Conservation (phyloP, 1,284 basidiomycete species). For the Apiotrichum montevideense region DNA sequence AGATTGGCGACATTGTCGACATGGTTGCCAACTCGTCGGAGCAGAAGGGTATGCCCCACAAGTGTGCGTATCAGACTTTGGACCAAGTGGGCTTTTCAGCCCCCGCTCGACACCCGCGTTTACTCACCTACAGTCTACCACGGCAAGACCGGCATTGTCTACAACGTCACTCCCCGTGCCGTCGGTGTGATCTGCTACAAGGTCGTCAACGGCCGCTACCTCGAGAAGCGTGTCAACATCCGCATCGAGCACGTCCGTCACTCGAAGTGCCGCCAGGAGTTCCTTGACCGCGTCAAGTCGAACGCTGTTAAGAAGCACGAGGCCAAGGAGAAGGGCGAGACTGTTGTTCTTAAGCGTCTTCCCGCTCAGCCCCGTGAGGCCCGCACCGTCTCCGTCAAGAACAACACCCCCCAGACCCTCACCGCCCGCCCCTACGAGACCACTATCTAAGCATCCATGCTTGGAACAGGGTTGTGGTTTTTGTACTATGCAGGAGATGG, state of each 20-base stretch:
- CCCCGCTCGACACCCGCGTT: too few relatives aligned
- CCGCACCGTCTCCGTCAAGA: constrained; percentile 64
- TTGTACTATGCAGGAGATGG: constrained; percentile 45
- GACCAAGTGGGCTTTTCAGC: background rate
- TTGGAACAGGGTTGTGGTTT: constrained; percentile 14
- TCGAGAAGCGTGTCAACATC: constrained; percentile 99
- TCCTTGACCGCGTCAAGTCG: constrained; percentile 89
- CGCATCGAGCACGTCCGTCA: constrained; percentile 96
- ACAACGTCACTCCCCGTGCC: constrained; percentile 92
- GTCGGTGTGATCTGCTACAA: constrained; percentile 99
- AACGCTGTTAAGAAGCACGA: constrained; percentile 81
- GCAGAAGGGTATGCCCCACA: constrained; percentile 99
- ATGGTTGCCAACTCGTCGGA: constrained; percentile 99
- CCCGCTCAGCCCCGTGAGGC: constrained; percentile 78
- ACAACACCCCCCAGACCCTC: constrained; percentile 89
- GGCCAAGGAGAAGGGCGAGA: constrained; percentile 87
- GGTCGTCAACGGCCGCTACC: constrained; percentile 96
- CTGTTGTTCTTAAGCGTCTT: constrained; percentile 77
- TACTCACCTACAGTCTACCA: constrained; percentile 41
- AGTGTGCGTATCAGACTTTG: constrained; percentile 52
- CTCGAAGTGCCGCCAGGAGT: constrained; percentile 98
- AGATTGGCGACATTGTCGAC: constrained; percentile 97
- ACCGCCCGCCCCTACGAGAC: constrained; percentile 68
- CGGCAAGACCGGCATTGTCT: constrained; percentile 82
- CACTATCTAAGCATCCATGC: constrained; percentile 40